Conservation (phyloP, 73 alveolate species). For the Paramecium sexaurelia region DNA sequence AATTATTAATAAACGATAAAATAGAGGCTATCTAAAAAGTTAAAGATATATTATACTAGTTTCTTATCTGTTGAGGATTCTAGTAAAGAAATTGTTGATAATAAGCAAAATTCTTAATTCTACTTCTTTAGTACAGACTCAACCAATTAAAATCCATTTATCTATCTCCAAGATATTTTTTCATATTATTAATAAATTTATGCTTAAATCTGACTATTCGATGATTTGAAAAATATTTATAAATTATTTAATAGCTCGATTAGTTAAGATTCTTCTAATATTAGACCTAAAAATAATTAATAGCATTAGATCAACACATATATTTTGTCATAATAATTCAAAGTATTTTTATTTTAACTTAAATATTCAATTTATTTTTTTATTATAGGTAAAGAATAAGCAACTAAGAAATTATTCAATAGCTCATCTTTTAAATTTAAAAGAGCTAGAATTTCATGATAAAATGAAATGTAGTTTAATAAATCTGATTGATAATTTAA, state of each 20-base stretch:
- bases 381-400: background rate
- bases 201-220: background rate
- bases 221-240: background rate
- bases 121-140: background rate
- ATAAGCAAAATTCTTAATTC: background rate
- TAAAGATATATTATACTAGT: background rate
- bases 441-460: background rate
- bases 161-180: background rate
- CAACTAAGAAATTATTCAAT: background rate
- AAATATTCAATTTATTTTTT: background rate
- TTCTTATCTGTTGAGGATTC: background rate
- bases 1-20: background rate
- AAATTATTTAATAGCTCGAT: background rate
- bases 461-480: background rate
- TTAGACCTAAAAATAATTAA: background rate
- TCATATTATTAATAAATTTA: background rate
- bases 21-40: background rate
- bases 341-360: background rate
- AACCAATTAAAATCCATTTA: background rate
- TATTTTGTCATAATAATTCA: background rate
- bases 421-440: background rate
- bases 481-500: background rate
- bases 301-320: background rate
- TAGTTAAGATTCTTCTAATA: background rate
- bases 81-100: background rate